A percentile compares a stretch with the other conserved stretches of the same genome.
Evolutionary conservation across 129 eudicot species (phyloP).

Genomic region (Heracleum sosnowskyi): DNA sequence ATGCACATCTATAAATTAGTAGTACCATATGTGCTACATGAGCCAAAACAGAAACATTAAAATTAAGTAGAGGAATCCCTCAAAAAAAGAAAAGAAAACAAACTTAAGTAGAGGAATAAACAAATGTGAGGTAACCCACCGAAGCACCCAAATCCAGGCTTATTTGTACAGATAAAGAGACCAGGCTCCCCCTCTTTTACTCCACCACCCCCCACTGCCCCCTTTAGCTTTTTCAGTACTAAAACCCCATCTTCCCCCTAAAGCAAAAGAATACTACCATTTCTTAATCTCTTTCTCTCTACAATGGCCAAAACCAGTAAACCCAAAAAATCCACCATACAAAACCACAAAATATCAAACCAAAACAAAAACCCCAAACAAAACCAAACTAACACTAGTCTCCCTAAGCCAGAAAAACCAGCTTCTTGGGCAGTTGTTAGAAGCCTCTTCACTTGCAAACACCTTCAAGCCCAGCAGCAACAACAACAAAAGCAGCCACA

Average conservation of each 20-base stretch:
- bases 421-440: constrained; percentile 54
- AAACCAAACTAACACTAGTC: not conserved
- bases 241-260: constrained; percentile 6
- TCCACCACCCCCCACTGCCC: constrained; percentile 15
- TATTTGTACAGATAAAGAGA: constrained; percentile 1
- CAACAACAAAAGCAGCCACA: constrained; percentile 21
- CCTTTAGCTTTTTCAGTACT: constrained; percentile 6
- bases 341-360: constrained; percentile 10
- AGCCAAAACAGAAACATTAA: no score
- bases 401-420: constrained; percentile 17
- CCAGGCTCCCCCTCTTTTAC: constrained; percentile 3
- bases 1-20: no score
- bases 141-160: constrained; percentile 12
- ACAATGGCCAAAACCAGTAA: constrained; percentile 29
- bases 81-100: no score
- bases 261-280: not conserved
- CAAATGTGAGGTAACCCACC: constrained; percentile 5
- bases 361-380: constrained; percentile 3
- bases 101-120: not conserved
- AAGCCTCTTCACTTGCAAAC: constrained; percentile 61
- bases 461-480: constrained; percentile 31
- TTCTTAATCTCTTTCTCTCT: constrained; percentile 1
- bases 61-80: no score
- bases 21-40: no score
- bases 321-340: constrained; percentile 19